Evolutionary conservation across 208 protist species (phyloP).

Genomic region (Crithidia bombi): DNA sequence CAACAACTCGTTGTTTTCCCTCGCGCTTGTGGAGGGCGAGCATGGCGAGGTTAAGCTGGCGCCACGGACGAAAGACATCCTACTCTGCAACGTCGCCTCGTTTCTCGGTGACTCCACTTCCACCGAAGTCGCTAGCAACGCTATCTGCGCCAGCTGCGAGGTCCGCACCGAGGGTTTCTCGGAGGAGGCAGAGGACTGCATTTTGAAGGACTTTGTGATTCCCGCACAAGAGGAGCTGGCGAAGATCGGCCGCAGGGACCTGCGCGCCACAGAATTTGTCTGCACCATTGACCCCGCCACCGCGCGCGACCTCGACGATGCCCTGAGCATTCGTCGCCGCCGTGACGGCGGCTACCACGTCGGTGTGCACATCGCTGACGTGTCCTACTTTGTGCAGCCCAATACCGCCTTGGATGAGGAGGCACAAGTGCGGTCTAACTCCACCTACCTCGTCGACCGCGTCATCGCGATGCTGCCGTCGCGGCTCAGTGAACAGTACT

Average conservation of each 20-base stretch:
- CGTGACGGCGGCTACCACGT: constrained; percentile 67
- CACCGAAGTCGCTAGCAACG: constrained; percentile 45
- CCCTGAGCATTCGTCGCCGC: constrained; percentile 68
- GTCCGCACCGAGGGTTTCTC: constrained; percentile 60
- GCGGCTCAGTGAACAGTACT: constrained; percentile 86
- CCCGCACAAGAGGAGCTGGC: constrained; percentile 49
- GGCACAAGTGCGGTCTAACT: constrained; percentile 75
- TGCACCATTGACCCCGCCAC: constrained; percentile 89
- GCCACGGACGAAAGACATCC: constrained; percentile 31
- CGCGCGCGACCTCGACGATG: constrained; percentile 90
- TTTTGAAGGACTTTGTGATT: constrained; percentile 53
- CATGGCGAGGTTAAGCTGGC: constrained; percentile 19
- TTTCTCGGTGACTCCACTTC: constrained; percentile 55
- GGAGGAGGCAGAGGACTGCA: constrained; percentile 68
- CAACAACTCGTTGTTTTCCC: constrained; percentile 44
- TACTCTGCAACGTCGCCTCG: constrained; percentile 28
- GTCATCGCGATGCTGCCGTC: constrained; percentile 94
- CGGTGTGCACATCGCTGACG: constrained; percentile 96
- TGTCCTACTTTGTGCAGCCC: constrained; percentile 87
- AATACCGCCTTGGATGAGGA: constrained; percentile 86
- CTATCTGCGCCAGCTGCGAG: constrained; percentile 48
- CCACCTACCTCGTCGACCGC: constrained; percentile 89
- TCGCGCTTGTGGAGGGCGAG: constrained; percentile 35
- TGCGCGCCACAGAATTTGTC: constrained; percentile 82
- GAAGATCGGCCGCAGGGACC: constrained; percentile 60